Percentiles rank a stretch among this genome's conserved stretches.
phyloP scores from a whole-genome alignment of 2,329 filamentous ascomycete species.

The Mycogone perniciosa region DNA sequence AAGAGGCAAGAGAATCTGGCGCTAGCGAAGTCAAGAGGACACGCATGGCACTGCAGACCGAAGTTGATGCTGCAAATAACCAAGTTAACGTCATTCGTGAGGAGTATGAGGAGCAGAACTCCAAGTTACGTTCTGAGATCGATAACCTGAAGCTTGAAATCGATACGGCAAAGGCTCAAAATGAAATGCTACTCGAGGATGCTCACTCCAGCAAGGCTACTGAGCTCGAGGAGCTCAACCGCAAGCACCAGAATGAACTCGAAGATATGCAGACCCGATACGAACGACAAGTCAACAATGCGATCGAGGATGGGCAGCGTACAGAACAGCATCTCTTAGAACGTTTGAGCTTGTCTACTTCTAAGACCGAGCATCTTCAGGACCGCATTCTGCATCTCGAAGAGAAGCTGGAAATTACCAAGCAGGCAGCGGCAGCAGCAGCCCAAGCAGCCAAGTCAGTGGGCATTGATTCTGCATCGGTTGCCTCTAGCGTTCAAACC shows the following conservation, averaged over 20 bases:
- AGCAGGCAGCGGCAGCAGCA: slow-evolving; percentile 78
- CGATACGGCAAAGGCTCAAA: slow-evolving; percentile 72
- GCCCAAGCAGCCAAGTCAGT: slow-evolving; percentile 64
- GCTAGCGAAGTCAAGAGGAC: slow-evolving; percentile 76
- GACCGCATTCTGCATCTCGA: slow-evolving; percentile 80
- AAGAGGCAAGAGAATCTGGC: slow-evolving; percentile 74
- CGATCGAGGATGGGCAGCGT: slow-evolving; percentile 74
- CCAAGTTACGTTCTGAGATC: slow-evolving; percentile 64
- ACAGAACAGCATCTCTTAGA: slow-evolving; percentile 75
- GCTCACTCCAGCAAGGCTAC: slow-evolving; percentile 62
- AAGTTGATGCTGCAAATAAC: slow-evolving; percentile 77
- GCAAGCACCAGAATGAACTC: slow-evolving; percentile 60
- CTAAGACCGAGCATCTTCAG: slow-evolving; percentile 78
- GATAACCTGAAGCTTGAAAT: slow-evolving; percentile 73
- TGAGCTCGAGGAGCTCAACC: slow-evolving; percentile 42
- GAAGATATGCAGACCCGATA: slow-evolving; percentile 73
- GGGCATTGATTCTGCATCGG: slow-evolving; percentile 33
- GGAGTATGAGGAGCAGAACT: slow-evolving; percentile 74
- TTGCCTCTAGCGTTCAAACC: slow-evolving; percentile 17
- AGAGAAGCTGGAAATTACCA: slow-evolving; percentile 85
- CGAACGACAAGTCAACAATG: slow-evolving; percentile 64
- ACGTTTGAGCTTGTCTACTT: slow-evolving; percentile 72
- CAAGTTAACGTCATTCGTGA: slow-evolving; percentile 78
- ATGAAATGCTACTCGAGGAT: slow-evolving; percentile 80
- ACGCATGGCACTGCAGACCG: slow-evolving; percentile 69